Conservation (phyloP, 371 early-diverging fungal species). For the Mortierella polycephala region DNA sequence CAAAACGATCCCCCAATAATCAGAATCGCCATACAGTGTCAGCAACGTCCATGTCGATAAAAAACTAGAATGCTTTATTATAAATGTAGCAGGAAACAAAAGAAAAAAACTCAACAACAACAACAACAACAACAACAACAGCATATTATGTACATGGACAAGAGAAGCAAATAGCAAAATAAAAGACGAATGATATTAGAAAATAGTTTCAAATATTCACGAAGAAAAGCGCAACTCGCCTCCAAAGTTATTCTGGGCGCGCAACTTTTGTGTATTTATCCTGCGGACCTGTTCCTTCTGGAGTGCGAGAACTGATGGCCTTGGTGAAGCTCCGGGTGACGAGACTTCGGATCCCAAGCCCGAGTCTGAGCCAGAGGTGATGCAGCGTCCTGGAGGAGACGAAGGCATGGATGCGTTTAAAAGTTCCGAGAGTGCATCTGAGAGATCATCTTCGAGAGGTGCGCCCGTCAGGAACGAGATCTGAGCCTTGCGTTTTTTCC, state of each 20-base stretch:
- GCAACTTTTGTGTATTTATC: slow-evolving; percentile 8
- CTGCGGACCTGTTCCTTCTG: slow-evolving; percentile 5
- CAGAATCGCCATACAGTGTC: too few relatives aligned
- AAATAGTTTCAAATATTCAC: background rate
- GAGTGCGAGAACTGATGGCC: background rate
- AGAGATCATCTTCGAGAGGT: slow-evolving; percentile 12
- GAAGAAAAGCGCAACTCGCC: slow-evolving; percentile 1
- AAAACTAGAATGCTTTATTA: background rate
- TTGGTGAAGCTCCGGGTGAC: slow-evolving; percentile 2
- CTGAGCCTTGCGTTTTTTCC: slow-evolving; percentile 21
- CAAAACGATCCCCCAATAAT: too few relatives aligned
- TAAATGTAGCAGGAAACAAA: background rate
- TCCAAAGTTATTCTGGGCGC: slow-evolving; percentile 10
- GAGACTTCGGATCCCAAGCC: background rate
- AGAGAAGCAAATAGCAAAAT: background rate
- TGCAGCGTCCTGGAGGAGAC: slow-evolving; percentile 2
- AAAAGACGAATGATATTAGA: background rate
- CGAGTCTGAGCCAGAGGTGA: background rate
- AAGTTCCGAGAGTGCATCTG: slow-evolving; percentile 9
- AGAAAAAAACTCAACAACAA: background rate
- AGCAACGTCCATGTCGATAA: background rate
- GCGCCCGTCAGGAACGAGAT: slow-evolving; percentile 39
- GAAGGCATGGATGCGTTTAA: slow-evolving; percentile 5
- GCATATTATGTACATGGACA: background rate
- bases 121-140: background rate